These are phyloP conservation scores for Rhododendron griersonianum DNA, from an alignment of 148 eudicot species.

Conservation along the genomic window DNA sequence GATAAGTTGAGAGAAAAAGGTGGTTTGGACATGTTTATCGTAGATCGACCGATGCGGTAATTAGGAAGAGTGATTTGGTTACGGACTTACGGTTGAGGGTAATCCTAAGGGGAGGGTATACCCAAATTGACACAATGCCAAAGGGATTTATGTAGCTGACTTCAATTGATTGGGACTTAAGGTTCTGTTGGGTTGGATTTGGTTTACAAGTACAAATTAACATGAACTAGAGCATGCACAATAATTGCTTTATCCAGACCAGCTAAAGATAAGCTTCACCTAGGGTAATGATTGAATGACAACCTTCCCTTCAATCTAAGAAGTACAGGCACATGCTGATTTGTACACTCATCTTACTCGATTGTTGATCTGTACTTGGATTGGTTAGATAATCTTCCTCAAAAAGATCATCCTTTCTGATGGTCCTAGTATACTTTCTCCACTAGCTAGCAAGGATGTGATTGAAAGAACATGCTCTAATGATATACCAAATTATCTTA, in stretches of 20 bases:
- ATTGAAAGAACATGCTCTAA: not conserved
- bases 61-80: not conserved
- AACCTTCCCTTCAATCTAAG: not conserved
- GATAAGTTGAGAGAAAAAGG: not conserved
- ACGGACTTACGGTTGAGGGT: not conserved
- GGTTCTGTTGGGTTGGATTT: not conserved
- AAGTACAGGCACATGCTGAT: not conserved
- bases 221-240: not conserved
- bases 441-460: not conserved
- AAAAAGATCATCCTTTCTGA: not conserved
- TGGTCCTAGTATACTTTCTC: not conserved
- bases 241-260: not conserved
- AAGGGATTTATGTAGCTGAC: not conserved
- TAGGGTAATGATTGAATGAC: not conserved
- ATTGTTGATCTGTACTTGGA: not conserved
- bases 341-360: not conserved
- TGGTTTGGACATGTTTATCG: not conserved
- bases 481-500: not conserved
- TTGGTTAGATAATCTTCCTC: not conserved
- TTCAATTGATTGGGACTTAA: not conserved
- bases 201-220: too few relatives aligned
- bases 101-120: not conserved
- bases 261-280: not conserved
- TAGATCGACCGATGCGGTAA: not conserved
- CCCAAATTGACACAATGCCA: not conserved